phyloP scores from a whole-genome alignment of 2,329 filamentous ascomycete species.

The Aspergillus oerlinghausenensis region DNA sequence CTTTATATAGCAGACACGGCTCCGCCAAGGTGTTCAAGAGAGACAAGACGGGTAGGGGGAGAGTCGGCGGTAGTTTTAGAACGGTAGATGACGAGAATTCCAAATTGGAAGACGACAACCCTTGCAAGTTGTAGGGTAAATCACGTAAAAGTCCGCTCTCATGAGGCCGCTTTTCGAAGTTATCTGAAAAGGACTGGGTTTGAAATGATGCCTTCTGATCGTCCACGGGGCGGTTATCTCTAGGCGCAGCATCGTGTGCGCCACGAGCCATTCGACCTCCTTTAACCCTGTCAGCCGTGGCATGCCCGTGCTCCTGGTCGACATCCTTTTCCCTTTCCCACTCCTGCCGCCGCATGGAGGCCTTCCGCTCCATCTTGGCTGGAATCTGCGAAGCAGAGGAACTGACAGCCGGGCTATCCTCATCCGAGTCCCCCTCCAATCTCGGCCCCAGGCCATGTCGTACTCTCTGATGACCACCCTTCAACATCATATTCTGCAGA shows the following conservation, averaged over 20 bases:
- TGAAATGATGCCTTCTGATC: conserved; percentile 11
- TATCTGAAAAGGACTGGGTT: conserved; percentile 13
- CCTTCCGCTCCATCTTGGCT: conserved; percentile 22
- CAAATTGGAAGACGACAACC: conserved; percentile 80
- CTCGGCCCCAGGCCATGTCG: conserved; percentile 19
- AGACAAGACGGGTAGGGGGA: conserved; percentile 80
- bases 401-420: conserved; percentile 36
- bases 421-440: conserved; percentile 25
- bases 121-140: conserved; percentile 87
- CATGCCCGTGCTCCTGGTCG: conserved; percentile 13
- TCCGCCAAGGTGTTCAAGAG: conserved; percentile 87
- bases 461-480: conserved; percentile 16
- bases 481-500: conserved; percentile 34
- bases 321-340: conserved; percentile 18
- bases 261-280: conserved; percentile 8
- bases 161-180: conserved; percentile 50
- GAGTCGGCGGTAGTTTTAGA: conserved; percentile 69
- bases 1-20: conserved; percentile 84
- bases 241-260: conserved; percentile 16
- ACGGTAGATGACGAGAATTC: conserved; percentile 66
- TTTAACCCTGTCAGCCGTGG: conserved; percentile 13
- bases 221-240: conserved; percentile 16
- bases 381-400: conserved; percentile 38
- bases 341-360: conserved; percentile 20
- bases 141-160: conserved; percentile 70